Evolutionary conservation across 2,329 filamentous ascomycete species (phyloP).

Genomic region (Nemania sp.): DNA sequence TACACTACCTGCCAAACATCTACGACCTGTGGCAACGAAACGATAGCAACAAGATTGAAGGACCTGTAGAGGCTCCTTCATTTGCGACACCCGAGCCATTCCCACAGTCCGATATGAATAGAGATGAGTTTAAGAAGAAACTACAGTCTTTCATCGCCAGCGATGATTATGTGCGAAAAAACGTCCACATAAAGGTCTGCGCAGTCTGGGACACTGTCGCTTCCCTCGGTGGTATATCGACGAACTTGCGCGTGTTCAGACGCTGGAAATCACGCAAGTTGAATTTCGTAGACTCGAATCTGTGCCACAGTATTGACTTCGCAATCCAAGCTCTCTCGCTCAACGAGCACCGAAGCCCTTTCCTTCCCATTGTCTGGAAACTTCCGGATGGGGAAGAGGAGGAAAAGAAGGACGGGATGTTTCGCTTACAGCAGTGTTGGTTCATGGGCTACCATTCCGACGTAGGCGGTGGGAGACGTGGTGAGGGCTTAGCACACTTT

Average conservation of each 20-base stretch:
- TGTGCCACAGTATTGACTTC: not conserved
- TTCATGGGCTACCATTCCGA: conserved; percentile 14
- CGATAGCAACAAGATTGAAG: no score
- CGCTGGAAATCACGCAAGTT: not conserved
- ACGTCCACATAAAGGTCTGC: not conserved
- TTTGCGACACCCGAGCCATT: no score
- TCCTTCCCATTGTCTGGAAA: conserved; percentile 1
- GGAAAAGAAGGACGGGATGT: not conserved
- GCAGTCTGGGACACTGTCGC: conserved; percentile 8
- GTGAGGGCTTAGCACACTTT: not conserved
- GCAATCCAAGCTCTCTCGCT: conserved; percentile 10
- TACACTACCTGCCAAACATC: not conserved
- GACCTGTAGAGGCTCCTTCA: no score
- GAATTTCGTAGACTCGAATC: not conserved
- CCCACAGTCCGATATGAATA: no score
- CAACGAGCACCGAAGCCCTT: conserved; percentile 2
- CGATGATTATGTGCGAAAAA: not conserved
- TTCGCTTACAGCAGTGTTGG: conserved; percentile 10
- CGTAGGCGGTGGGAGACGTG: not conserved
- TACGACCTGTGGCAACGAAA: not conserved
- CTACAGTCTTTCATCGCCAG: not conserved
- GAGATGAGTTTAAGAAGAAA: not conserved
- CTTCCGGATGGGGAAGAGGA: not conserved
- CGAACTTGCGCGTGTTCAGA: not conserved
- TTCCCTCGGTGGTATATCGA: not conserved